A percentile compares a stretch with the other conserved stretches of the same genome.
These are phyloP conservation scores for Clarireedia hainanense DNA, from an alignment of 2,329 filamentous ascomycete genomes.

Conservation along the genomic window DNA sequence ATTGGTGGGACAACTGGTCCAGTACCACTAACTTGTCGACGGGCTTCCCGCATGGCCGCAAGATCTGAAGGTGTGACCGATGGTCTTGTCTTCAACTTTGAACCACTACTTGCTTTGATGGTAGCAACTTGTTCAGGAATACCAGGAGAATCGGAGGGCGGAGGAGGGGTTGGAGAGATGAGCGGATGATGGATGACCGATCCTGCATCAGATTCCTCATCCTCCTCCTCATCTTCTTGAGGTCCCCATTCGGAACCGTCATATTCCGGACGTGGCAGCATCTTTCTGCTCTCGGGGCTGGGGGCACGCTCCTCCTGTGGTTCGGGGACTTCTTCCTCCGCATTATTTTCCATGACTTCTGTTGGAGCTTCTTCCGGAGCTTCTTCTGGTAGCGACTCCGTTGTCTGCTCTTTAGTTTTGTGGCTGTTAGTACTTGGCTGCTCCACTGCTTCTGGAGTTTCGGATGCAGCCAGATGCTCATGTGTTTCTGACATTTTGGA, in stretches of 20 bases:
- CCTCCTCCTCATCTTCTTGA: conserved; percentile 40
- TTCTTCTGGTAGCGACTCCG: background rate
- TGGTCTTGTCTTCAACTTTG: conserved; percentile 79
- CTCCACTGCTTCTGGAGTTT: conserved; percentile 4
- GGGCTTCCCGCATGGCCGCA: conserved; percentile 74
- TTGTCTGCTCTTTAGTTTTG: background rate
- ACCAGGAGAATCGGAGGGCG: conserved; percentile 40
- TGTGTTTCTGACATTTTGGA: conserved; percentile 22
- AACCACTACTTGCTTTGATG: conserved; percentile 73
- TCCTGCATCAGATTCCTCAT: conserved; percentile 59
- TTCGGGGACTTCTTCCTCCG: background rate
- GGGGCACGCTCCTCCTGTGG: conserved; percentile 14
- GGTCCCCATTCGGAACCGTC: conserved; percentile 55
- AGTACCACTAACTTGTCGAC: conserved; percentile 77
- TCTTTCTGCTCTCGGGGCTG: conserved; percentile 24
- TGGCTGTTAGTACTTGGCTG: background rate
- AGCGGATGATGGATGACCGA: conserved; percentile 72
- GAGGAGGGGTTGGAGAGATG: conserved; percentile 13
- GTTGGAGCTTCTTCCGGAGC: background rate
- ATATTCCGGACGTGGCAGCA: conserved; percentile 52
- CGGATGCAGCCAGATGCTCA: conserved; percentile 1
- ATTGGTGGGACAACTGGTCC: conserved; percentile 52
- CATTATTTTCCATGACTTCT: background rate
- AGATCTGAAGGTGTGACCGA: conserved; percentile 83
- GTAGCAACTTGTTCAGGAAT: conserved; percentile 81